Evolutionary conservation across 495 filamentous ascomycete genomes (phyloP).

Genomic region (Aspergillus hancockii): DNA sequence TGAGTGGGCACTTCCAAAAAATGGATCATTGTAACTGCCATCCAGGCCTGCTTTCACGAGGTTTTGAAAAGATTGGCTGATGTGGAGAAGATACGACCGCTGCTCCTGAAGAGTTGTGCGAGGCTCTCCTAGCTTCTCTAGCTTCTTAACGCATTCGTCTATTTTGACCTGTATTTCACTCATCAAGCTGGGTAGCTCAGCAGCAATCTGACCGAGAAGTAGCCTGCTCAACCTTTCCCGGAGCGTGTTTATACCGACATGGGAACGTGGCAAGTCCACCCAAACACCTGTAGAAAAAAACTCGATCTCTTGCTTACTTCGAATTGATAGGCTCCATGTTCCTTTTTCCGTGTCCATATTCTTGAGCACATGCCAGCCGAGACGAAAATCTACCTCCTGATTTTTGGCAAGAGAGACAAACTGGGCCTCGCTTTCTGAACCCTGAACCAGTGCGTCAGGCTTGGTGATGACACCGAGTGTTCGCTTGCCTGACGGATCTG

Average conservation of each 20-base stretch:
- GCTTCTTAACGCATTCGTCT: slow-evolving; percentile 26
- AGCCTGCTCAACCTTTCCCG: slow-evolving; percentile 55
- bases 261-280: slow-evolving; percentile 33
- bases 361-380: slow-evolving; percentile 53
- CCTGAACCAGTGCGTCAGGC: no score
- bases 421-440: no score
- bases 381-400: slow-evolving; percentile 43
- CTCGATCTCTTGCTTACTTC: slow-evolving; percentile 35
- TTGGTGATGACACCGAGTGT: no score
- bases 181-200: slow-evolving; percentile 60
- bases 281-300: slow-evolving; percentile 54
- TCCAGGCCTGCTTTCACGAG: slow-evolving; percentile 53
- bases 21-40: slow-evolving; percentile 57
- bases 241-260: slow-evolving; percentile 53
- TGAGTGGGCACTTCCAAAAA: slow-evolving; percentile 52
- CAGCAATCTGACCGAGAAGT: slow-evolving; percentile 55
- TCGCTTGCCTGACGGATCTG: no score
- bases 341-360: slow-evolving; percentile 49
- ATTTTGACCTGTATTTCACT: slow-evolving; percentile 51
- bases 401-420: no score
- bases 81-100: slow-evolving; percentile 49
- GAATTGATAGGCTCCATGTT: slow-evolving; percentile 30
- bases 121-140: slow-evolving; percentile 52
- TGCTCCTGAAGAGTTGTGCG: slow-evolving; percentile 53
- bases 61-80: slow-evolving; percentile 51